These are phyloP conservation scores for Erodium trifolium DNA, from an alignment of 441 rosid genomes.

Conservation along the genomic window DNA sequence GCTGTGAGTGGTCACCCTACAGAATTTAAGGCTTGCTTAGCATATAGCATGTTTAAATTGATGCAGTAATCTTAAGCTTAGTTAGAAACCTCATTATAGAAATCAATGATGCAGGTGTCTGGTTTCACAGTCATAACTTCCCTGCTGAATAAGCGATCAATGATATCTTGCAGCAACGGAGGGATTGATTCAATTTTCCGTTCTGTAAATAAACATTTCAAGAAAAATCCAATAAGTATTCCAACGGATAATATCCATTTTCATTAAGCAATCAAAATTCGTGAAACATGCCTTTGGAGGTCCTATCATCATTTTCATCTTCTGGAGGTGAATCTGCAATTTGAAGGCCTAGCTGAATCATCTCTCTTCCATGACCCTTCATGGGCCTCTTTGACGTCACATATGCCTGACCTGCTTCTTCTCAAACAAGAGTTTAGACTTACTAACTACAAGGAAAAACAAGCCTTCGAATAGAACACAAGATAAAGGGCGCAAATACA, in stretches of 20 bases:
- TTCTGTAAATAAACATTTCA: slow-evolving; percentile 33
- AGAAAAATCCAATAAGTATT: slow-evolving; percentile 7
- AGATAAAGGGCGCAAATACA: not conserved
- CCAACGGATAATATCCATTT: not conserved
- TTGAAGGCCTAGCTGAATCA: slow-evolving; percentile 82
- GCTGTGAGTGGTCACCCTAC: slow-evolving; percentile 91
- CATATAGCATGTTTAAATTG: not conserved
- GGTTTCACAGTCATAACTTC: slow-evolving; percentile 61
- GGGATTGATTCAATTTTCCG: slow-evolving; percentile 65
- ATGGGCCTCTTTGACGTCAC: slow-evolving; percentile 60
- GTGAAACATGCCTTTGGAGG: slow-evolving; percentile 48
- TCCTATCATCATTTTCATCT: slow-evolving; percentile 41
- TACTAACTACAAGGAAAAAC: not conserved
- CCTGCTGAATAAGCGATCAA: slow-evolving; percentile 49
- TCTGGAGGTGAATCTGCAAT: slow-evolving; percentile 63
- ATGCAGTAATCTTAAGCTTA: slow-evolving; percentile 11
- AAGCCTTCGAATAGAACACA: not conserved
- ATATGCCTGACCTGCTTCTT: slow-evolving; percentile 67
- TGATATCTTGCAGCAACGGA: slow-evolving; percentile 59
- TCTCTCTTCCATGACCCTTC: slow-evolving; percentile 91
- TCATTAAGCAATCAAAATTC: not conserved
- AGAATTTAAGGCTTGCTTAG: slow-evolving; percentile 14
- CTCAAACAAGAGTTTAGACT: slow-evolving; percentile 20
- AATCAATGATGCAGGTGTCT: slow-evolving; percentile 72
- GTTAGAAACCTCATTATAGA: slow-evolving; percentile 61